Percentiles rank a stretch among this genome's conserved stretches.
Evolutionary conservation across 2,329 filamentous ascomycete species (phyloP).

Genomic region (Macrophomina tecta): DNA sequence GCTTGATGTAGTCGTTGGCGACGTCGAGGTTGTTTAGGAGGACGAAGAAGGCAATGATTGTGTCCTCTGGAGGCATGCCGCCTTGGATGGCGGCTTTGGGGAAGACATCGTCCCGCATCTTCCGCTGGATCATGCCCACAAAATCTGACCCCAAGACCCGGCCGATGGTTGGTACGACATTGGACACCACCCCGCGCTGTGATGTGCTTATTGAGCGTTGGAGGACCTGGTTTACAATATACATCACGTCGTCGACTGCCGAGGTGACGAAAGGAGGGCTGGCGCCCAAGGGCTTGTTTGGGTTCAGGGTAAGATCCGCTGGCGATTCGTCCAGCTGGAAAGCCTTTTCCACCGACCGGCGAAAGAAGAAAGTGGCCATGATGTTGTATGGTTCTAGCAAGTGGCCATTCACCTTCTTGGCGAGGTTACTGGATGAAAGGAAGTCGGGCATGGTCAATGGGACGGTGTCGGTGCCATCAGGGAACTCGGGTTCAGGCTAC

Average conservation of each 20-base stretch:
- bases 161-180: conserved; percentile 77
- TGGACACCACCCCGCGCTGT: conserved; percentile 77
- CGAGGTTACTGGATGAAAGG: conserved; percentile 77
- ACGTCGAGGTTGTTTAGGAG: conserved; percentile 96
- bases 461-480: conserved; percentile 58
- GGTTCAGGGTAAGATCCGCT: conserved; percentile 75
- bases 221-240: conserved; percentile 92
- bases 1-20: conserved; percentile 85
- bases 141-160: conserved; percentile 88
- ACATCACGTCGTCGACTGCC: conserved; percentile 98
- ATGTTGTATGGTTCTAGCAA: conserved; percentile 83
- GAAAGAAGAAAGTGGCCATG: conserved; percentile 96
- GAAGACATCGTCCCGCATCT: conserved; percentile 96
- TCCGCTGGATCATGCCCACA: conserved; percentile 94
- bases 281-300: conserved; percentile 72
- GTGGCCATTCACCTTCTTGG: conserved; percentile 76
- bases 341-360: conserved; percentile 93
- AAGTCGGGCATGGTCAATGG: conserved; percentile 73
- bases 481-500: conserved; percentile 55
- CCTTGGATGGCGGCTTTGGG: conserved; percentile 80
- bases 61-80: conserved; percentile 83
- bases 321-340: conserved; percentile 96
- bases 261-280: conserved; percentile 92
- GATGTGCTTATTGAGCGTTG: conserved; percentile 86
- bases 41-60: conserved; percentile 86